Evolutionary conservation across 164 flowering plant species (phyloP), one percentile per base, ranked within the genome.

Genomic region (Vitis labrusca): DNA sequence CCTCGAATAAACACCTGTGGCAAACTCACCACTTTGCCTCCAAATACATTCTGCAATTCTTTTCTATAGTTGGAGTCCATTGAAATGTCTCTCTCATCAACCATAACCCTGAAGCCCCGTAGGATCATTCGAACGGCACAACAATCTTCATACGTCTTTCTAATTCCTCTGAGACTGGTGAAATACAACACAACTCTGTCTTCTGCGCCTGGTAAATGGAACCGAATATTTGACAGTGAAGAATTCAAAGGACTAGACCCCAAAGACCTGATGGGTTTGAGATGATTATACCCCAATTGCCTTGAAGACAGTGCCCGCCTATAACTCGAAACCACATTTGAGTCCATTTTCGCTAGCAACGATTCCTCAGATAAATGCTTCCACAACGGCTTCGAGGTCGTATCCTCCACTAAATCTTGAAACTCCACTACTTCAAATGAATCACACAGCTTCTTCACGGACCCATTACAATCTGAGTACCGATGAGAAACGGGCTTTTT

Each of bases 131-230:
- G 50, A 23, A 92, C 97, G 2, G 81, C 44, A 59, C 82, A 78
- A 67, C 99, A 96, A 83, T 96, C 98, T 66, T 96, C 98, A 52
- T 86, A 89, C 0, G 99, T 93, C 73, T 82, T 85, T 14, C 99
- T 75, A 67, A 96, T 88, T 52, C 97, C 97, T 61, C 97, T 74
- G 74, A 96, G 76, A 63, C 92, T 89, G 11, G 99, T 96, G 66
- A 83, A 89, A 71, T 90, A 93, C 60, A 93, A 8, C 7, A 96
- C 92, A 55, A 96, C 77, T 68, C 77, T 80, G 64, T 83, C 80
- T 27, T 86, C 90, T 12, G 73, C 64, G 12, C 84, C 84, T 0
- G 82, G 78, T 10, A 82, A 75, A 12, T 32, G 47, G 16, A 44
- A 19, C 59, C 73, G 57, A 62, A 48, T 60, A 23, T 50, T 63